phyloP scores from a whole-genome alignment of 768 basidiomycete genomes.

The Zangia roseola region DNA sequence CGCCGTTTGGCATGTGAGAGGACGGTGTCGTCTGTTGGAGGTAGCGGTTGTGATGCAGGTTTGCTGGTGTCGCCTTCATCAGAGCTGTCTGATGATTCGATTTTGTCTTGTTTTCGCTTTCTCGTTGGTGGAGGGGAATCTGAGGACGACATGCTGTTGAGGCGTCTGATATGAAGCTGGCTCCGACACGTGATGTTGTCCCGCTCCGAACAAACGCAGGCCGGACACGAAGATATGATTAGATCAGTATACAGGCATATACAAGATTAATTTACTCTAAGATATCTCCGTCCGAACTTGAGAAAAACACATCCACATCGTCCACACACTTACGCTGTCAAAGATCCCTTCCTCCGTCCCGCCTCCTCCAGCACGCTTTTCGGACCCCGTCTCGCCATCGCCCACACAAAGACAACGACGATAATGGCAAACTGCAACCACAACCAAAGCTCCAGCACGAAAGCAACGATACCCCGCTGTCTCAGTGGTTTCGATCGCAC shows the following conservation, averaged over 20 bases:
- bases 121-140: constrained; percentile 25
- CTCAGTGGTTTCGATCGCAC: constrained; percentile 18
- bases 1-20: constrained; percentile 78
- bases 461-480: constrained; percentile 35
- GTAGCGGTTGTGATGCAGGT: not conserved
- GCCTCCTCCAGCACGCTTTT: constrained; percentile 60
- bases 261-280: constrained; percentile 25
- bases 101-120: constrained; percentile 25
- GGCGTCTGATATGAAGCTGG: not conserved
- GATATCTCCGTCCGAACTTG: constrained; percentile 11
- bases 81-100: constrained; percentile 13
- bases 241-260: constrained; percentile 15
- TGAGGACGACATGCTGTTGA: constrained; percentile 26
- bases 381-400: constrained; percentile 77
- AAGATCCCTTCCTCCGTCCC: constrained; percentile 27
- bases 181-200: not conserved
- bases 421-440: constrained; percentile 82
- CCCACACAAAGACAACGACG: constrained; percentile 73
- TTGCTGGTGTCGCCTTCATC: constrained; percentile 10
- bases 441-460: constrained; percentile 76
- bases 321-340: constrained; percentile 6
- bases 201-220: too few species aligned
- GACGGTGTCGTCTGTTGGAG: constrained; percentile 34
- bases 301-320: too few species aligned
- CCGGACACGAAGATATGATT: constrained; percentile 7